phyloP scores from a whole-genome alignment of 805 yeast genomes.

The Wickerhamomyces bisporus region DNA sequence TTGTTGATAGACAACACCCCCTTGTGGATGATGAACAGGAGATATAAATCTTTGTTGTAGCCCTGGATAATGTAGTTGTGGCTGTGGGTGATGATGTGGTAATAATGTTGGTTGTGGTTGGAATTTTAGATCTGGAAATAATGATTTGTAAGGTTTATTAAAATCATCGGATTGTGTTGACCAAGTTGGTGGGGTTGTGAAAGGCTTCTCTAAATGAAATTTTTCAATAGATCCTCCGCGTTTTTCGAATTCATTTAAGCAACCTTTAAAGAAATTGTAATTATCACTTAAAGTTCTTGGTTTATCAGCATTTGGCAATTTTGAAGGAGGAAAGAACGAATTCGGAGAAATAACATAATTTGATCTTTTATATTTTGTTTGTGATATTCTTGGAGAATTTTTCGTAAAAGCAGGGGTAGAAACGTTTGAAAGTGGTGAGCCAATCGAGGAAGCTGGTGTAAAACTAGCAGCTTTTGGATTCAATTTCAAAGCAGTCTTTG shows the following conservation, averaged over 20 bases:
- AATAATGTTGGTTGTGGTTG: slow-evolving; percentile 6
- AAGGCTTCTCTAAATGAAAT: slow-evolving; percentile 49
- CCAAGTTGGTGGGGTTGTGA: slow-evolving; percentile 78
- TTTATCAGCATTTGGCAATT: slow-evolving; percentile 23
- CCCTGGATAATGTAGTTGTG: slow-evolving; percentile 5
- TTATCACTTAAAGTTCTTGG: slow-evolving; percentile 19
- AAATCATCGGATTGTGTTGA: slow-evolving; percentile 31
- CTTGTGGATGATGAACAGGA: slow-evolving; percentile 7
- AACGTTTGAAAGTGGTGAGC: slow-evolving; percentile 10
- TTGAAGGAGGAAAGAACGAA: slow-evolving; percentile 17
- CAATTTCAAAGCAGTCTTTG: slow-evolving; percentile 42
- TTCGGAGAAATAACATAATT: slow-evolving; percentile 8
- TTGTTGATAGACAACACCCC: background rate
- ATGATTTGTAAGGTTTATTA: slow-evolving; percentile 49
- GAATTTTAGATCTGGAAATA: slow-evolving; percentile 38
- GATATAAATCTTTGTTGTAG: slow-evolving; percentile 4
- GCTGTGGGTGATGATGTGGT: slow-evolving; percentile 1
- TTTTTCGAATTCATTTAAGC: slow-evolving; percentile 20
- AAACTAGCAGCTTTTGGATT: slow-evolving; percentile 66
- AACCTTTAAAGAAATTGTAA: slow-evolving; percentile 24
- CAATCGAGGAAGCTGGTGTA: slow-evolving; percentile 39
- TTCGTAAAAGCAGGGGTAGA: slow-evolving; percentile 16
- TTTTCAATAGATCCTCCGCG: slow-evolving; percentile 9
- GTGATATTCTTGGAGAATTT: slow-evolving; percentile 20
- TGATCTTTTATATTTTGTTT: slow-evolving; percentile 4